These are phyloP conservation scores for Rhododendron vialii DNA, from an alignment of 148 eudicot species.

Conservation along the genomic window DNA sequence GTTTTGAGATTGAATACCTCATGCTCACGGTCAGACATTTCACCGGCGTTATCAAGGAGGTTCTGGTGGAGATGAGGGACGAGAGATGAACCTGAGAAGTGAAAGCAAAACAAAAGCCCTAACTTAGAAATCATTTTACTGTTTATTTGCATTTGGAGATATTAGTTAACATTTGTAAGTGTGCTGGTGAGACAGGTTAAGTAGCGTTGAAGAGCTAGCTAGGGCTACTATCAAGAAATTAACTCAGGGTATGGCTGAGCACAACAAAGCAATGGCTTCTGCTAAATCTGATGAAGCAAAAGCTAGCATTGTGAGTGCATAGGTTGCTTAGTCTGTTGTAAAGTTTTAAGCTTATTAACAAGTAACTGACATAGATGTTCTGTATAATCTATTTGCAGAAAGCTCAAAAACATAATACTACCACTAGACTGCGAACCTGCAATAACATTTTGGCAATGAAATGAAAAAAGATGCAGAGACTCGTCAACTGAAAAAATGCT, in stretches of 20 bases:
- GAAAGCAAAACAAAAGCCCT: too few relatives aligned
- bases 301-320: constrained; percentile 55
- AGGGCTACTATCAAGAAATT: constrained; percentile 77
- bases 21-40: too few relatives aligned
- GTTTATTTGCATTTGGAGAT: not conserved
- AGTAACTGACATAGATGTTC: not conserved
- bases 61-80: too few relatives aligned
- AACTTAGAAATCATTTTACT: too few relatives aligned
- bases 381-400: constrained; percentile 30
- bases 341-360: not conserved
- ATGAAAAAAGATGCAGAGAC: too few relatives aligned
- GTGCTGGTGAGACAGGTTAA: constrained; percentile 54
- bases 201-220: constrained; percentile 68
- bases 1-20: too few relatives aligned
- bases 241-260: constrained; percentile 89
- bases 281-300: constrained; percentile 74
- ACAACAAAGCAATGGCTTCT: constrained; percentile 77
- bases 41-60: too few relatives aligned
- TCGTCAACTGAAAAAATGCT: too few relatives aligned
- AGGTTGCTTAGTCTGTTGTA: not conserved
- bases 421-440: constrained; percentile 70
- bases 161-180: not conserved
- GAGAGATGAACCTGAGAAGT: too few relatives aligned
- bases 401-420: constrained; percentile 70
- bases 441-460: constrained; percentile 86